Percentiles rank a stretch among this genome's conserved stretches.
These are phyloP conservation scores for Parastagonospora nodorum DNA, from an alignment of 2,329 filamentous ascomycete genomes.

Conservation along the genomic window DNA sequence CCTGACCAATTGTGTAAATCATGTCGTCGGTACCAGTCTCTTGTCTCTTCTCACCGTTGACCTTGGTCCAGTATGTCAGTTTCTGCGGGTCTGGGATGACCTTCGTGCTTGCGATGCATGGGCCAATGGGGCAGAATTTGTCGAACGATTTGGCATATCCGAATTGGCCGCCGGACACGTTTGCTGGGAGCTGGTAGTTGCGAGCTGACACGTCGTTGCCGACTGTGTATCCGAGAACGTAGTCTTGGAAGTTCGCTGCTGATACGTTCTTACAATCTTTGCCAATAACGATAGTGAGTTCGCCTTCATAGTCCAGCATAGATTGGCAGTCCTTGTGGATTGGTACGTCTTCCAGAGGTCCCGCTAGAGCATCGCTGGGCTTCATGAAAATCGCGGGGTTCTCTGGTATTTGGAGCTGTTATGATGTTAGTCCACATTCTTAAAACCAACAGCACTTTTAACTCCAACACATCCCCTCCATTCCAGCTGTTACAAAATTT, in stretches of 20 bases:
- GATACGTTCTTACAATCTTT: slow-evolving; percentile 45
- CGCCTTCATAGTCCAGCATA: slow-evolving; percentile 46
- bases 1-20: slow-evolving; percentile 51
- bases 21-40: slow-evolving; percentile 52
- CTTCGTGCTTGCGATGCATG: slow-evolving; percentile 42
- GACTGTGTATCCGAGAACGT: slow-evolving; percentile 67
- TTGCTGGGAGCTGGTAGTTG: slow-evolving; percentile 53
- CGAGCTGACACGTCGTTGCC: slow-evolving; percentile 68
- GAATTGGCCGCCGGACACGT: slow-evolving; percentile 43
- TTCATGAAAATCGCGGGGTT: slow-evolving; percentile 45
- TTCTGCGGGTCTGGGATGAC: slow-evolving; percentile 42
- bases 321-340: slow-evolving; percentile 40
- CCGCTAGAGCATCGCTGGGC: slow-evolving; percentile 41
- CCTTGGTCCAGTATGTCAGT: slow-evolving; percentile 45
- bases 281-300: slow-evolving; percentile 43
- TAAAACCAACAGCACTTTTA: too few species aligned
- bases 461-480: too few species aligned
- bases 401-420: slow-evolving; percentile 32
- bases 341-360: slow-evolving; percentile 35
- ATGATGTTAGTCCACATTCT: background rate
- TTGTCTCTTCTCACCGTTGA: slow-evolving; percentile 54
- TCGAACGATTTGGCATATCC: slow-evolving; percentile 54
- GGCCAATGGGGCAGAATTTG: slow-evolving; percentile 52
- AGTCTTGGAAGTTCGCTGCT: slow-evolving; percentile 61
- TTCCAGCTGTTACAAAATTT: too few species aligned